Evolutionary conservation across 75 land plant genomes (phyloP), one percentile per base, ranked within the genome.

Genomic region (Pseudotsuga menziesii): DNA sequence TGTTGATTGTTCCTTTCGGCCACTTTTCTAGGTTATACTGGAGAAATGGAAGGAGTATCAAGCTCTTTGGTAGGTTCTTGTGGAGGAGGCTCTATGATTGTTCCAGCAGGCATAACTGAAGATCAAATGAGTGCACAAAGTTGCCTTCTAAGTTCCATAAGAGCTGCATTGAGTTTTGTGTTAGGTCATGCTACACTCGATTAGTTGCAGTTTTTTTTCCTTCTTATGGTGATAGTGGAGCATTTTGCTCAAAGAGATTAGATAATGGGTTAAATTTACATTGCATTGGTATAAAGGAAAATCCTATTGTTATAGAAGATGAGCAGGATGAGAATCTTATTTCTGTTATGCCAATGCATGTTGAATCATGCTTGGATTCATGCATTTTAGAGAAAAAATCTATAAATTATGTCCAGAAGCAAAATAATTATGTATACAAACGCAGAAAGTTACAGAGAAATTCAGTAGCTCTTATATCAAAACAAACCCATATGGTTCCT

Each of bases 151-250:
- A 67, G 71, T 67, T 64, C 69, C 69, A 12, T 67, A 19, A 39
- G 71, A 67, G 71, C 48, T 67, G 71, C 71, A 17, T 67, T 67
- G 71, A 39, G 29, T 67, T 67, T 17, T 39, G 71, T 67, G 4
- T 39, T n/a, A 67, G 23, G 48, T 44, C 71, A 67, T 67, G 4
- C 39, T 7, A 67, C n/a, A n/a, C n/a, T n/a, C n/a, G n/a, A n/a
- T n/a, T n/a, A n/a, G n/a, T n/a, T n/a, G n/a, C n/a, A n/a, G n/a
- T n/a, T 17, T 39, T 64, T 32, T 32, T 32, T 19, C 69, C 17
- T 0, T 13, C 41, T 29, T 64, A 64, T 36, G 35, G 17, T 15
- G 20, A 19, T 13, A 3, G 20, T 35, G 41, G 4, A 3, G 15
- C 48, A 67, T 67, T 17, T 6, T 19, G n/a, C 5, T 44, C 44